Evolutionary conservation across 306 rosid genomes (phyloP).

Genomic region (Prunus mongolica): DNA sequence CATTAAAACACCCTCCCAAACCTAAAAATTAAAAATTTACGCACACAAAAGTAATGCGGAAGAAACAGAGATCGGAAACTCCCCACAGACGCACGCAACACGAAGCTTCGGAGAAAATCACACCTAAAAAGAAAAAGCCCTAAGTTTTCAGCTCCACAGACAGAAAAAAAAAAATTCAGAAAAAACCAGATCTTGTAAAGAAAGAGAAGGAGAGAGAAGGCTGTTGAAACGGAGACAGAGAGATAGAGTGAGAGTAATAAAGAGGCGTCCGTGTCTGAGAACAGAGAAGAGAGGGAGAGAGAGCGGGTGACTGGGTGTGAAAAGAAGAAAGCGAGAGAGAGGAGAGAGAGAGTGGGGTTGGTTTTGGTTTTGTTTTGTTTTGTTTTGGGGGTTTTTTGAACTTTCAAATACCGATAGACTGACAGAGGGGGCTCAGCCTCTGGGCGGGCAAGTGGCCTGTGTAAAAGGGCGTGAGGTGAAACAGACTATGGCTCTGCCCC

Average conservation of each 20-base stretch:
- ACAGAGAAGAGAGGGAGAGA: slow-evolving; percentile 4
- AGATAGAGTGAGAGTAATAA: slow-evolving; percentile 13
- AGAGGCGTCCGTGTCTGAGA: neutral
- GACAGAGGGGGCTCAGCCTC: slow-evolving; percentile 3
- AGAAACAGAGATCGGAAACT: slow-evolving; percentile 22
- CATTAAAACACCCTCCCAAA: slow-evolving; percentile 31
- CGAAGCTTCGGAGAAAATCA: slow-evolving; percentile 10
- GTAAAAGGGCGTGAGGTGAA: neutral
- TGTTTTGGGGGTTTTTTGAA: slow-evolving; percentile 45
- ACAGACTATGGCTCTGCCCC: neutral
- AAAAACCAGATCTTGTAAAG: slow-evolving; percentile 9
- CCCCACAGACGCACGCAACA: neutral
- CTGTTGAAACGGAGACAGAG: neutral
- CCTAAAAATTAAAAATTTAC: neutral
- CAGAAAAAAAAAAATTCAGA: neutral
- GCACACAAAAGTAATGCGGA: neutral
- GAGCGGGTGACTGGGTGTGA: slow-evolving; percentile 14
- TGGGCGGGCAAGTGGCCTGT: slow-evolving; percentile 40
- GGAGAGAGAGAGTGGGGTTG: neutral
- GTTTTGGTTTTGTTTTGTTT: neutral
- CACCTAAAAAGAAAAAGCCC: neutral
- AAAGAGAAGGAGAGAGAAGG: neutral
- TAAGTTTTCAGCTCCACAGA: neutral
- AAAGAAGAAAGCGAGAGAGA: neutral
- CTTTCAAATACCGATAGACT: slow-evolving; percentile 45